A percentile compares a stretch with the other conserved stretches of the same genome.
Conservation (phyloP, 1,284 basidiomycete genomes). For the Trichosporon faecale region DNA sequence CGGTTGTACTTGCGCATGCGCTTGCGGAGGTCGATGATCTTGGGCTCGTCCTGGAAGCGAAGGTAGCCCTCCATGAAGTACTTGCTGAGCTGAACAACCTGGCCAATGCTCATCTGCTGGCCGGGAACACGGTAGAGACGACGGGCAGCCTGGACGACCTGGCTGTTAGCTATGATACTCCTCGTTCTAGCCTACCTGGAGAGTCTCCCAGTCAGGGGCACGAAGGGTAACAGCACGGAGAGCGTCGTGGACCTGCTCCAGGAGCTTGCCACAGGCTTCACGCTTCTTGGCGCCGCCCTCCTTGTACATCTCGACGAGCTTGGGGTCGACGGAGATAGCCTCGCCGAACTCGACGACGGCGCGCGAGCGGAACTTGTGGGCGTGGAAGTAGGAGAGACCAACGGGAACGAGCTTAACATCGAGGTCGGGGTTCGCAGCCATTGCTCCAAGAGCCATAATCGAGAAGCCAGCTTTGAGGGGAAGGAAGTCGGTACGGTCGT, state of each 20-base stretch:
- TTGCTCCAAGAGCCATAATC: slow-evolving; percentile 95
- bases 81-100: slow-evolving; percentile 95
- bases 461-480: slow-evolving; percentile 95
- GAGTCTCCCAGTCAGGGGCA: slow-evolving; percentile 95
- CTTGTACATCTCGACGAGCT: slow-evolving; percentile 85
- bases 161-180: slow-evolving; percentile 58
- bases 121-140: slow-evolving; percentile 93
- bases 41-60: slow-evolving; percentile 90
- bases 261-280: slow-evolving; percentile 82
- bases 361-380: slow-evolving; percentile 88
- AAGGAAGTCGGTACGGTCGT: slow-evolving; percentile 89
- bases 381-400: slow-evolving; percentile 92
- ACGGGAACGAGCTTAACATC: slow-evolving; percentile 92
- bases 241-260: slow-evolving; percentile 92
- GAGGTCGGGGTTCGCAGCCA: slow-evolving; percentile 82
- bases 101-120: slow-evolving; percentile 88
- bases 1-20: slow-evolving; percentile 95
- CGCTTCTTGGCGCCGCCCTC: slow-evolving; percentile 84
- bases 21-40: slow-evolving; percentile 73
- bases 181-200: slow-evolving; percentile 66
- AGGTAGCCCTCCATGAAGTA: slow-evolving; percentile 91
- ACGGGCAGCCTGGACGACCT: slow-evolving; percentile 95
- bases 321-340: slow-evolving; percentile 81
- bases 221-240: slow-evolving; percentile 95
- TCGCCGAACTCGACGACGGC: slow-evolving; percentile 96